A percentile compares a stretch with the other conserved stretches of the same genome.
These are phyloP conservation scores for Pichia inconspicua DNA, from an alignment of 1,139 yeast species.

Conservation along the genomic window DNA sequence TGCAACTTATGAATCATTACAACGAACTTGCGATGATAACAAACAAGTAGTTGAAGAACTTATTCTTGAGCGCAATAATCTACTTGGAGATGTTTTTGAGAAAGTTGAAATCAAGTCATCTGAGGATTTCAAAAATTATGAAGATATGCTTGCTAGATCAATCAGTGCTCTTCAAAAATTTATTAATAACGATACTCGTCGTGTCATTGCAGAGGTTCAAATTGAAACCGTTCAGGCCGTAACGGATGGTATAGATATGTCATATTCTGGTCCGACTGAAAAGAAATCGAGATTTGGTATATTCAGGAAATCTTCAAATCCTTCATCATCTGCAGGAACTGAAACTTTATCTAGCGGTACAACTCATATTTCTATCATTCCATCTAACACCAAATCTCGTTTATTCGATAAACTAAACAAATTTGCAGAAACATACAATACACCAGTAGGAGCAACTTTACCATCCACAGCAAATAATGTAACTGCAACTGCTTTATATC, in stretches of 20 bases:
- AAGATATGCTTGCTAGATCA: slow-evolving; percentile 48
- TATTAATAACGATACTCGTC: slow-evolving; percentile 62
- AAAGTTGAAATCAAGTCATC: slow-evolving; percentile 31
- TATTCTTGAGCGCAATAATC: slow-evolving; percentile 29
- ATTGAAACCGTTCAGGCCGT: slow-evolving; percentile 84
- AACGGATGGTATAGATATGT: slow-evolving; percentile 67
- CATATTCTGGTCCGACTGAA: slow-evolving; percentile 40
- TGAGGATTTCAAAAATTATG: slow-evolving; percentile 43
- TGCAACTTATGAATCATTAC: slow-evolving; percentile 35
- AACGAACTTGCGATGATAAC: slow-evolving; percentile 39
- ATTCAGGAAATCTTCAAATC: slow-evolving; percentile 24
- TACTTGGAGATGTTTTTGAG: slow-evolving; percentile 30
- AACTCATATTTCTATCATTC: slow-evolving; percentile 9
- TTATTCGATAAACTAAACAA: slow-evolving; percentile 12
- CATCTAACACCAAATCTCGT: slow-evolving; percentile 14
- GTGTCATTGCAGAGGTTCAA: slow-evolving; percentile 76
- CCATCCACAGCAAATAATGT: slow-evolving; percentile 18
- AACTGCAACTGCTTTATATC: slow-evolving; percentile 47
- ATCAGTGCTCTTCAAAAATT: slow-evolving; percentile 53
- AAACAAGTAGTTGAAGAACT: slow-evolving; percentile 46
- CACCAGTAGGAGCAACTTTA: slow-evolving; percentile 6
- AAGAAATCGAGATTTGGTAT: slow-evolving; percentile 54
- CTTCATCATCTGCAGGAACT: slow-evolving; percentile 2
- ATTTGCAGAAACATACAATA: slow-evolving; percentile 13
- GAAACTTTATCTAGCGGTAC: slow-evolving; percentile 9